Evolutionary conservation across 768 basidiomycete genomes (phyloP).

Genomic region (Lactarius psammicola): DNA sequence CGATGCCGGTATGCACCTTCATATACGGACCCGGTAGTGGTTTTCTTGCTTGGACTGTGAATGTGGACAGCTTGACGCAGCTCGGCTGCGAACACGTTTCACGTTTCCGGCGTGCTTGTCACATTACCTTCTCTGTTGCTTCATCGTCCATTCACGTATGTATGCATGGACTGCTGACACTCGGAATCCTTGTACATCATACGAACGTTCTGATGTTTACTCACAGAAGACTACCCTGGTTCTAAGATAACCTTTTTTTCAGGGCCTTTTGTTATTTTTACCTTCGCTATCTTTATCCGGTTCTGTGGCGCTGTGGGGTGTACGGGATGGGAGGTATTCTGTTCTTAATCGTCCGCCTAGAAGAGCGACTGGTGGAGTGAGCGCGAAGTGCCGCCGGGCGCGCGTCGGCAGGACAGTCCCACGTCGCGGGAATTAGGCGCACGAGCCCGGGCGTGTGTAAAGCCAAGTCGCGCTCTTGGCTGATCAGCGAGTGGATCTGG

Average conservation of each 20-base stretch:
- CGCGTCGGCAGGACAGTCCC: not conserved
- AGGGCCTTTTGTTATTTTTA: not conserved
- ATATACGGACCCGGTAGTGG: slow-evolving; percentile 2
- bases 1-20: slow-evolving; percentile 3
- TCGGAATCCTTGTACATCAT: slow-evolving; percentile 15
- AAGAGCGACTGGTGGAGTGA: not conserved
- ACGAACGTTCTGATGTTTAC: not conserved
- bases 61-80: slow-evolving; percentile 4
- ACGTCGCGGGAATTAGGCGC: slow-evolving; percentile 15
- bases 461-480: not conserved
- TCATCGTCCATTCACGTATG: not conserved
- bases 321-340: not conserved
- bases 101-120: slow-evolving; percentile 15
- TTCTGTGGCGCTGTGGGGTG: not conserved
- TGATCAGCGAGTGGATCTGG: slow-evolving; percentile 19
- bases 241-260: not conserved
- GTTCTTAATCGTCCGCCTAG: not conserved
- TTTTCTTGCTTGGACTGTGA: not conserved
- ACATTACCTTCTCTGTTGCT: slow-evolving; percentile 5
- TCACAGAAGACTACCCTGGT: not conserved
- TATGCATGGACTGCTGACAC: slow-evolving; percentile 18
- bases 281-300: not conserved
- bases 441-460: not conserved
- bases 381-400: not conserved
- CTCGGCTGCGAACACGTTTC: slow-evolving; percentile 24